Evolutionary conservation across 495 filamentous ascomycete species (phyloP).

Genomic region (Beverwykella pulmonaria): DNA sequence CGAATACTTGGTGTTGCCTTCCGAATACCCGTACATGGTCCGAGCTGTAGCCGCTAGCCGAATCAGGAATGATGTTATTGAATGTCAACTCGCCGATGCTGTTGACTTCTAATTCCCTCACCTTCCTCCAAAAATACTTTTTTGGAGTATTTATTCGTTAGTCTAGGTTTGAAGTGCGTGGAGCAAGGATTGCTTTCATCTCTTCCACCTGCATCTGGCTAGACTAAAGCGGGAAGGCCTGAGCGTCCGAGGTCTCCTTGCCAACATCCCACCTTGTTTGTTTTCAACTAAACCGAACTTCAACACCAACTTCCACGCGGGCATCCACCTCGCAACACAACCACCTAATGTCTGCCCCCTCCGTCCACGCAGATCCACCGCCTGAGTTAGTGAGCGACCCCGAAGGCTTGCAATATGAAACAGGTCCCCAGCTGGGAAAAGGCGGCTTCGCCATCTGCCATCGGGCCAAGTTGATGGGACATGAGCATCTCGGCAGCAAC

Average conservation of each 20-base stretch:
- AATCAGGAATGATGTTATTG: conserved; percentile 2
- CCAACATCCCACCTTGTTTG: conserved; percentile 29
- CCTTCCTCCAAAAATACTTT: not conserved
- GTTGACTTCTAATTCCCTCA: not conserved
- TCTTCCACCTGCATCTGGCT: not conserved
- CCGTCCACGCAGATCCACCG: conserved; percentile 48
- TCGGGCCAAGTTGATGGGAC: conserved; percentile 67
- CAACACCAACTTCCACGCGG: conserved; percentile 21
- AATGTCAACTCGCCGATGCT: not conserved
- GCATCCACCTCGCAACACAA: conserved; percentile 10
- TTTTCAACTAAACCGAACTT: conserved; percentile 17
- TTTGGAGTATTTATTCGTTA: not conserved
- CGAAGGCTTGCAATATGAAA: conserved; percentile 74
- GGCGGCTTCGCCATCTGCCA: conserved; percentile 96
- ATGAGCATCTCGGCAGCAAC: conserved; percentile 54
- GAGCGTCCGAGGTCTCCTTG: conserved; percentile 26
- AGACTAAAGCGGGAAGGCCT: not conserved
- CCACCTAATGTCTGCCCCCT: conserved; percentile 43
- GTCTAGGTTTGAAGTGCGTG: not conserved
- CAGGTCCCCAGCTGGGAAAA: conserved; percentile 84
- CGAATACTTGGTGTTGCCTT: not conserved
- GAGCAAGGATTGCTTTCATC: too few relatives aligned
- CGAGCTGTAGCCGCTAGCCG: not conserved
- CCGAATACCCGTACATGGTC: not conserved
- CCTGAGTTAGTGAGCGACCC: conserved; percentile 78